Evolutionary conservation across 352 stramenopile species (phyloP).

Genomic region (Pythium guiyangense): DNA sequence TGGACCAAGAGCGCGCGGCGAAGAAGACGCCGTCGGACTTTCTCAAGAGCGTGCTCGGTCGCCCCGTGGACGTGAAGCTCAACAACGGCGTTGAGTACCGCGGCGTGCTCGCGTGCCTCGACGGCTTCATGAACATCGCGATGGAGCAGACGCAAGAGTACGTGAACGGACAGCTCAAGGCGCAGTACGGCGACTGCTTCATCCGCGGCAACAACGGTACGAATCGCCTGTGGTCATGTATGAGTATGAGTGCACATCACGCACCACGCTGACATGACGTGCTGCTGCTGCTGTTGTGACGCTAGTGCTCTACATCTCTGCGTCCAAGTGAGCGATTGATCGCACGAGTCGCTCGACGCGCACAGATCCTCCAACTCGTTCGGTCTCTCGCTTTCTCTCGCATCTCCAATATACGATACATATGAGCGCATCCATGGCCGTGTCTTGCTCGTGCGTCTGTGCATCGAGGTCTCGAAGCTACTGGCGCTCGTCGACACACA

Average conservation of each 20-base stretch:
- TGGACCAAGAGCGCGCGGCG: slow-evolving; percentile 25
- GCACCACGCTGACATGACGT: slow-evolving; percentile 2
- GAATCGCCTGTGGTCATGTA: no score
- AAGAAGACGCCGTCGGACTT: slow-evolving; percentile 92
- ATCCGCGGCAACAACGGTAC: slow-evolving; percentile 99
- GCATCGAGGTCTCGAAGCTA: no score
- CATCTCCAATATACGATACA: neutral
- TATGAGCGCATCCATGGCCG: no score
- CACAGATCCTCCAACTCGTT: neutral
- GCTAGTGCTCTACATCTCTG: slow-evolving; percentile 82
- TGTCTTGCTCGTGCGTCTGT: no score
- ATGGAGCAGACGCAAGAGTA: slow-evolving; percentile 99
- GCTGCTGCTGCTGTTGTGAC: neutral
- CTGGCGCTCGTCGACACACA: no score
- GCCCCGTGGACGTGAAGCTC: slow-evolving; percentile 97
- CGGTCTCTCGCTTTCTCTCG: no score
- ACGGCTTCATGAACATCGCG: slow-evolving; percentile 99
- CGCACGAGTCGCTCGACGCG: neutral
- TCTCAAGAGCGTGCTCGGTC: slow-evolving; percentile 92
- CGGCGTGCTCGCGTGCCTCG: slow-evolving; percentile 97
- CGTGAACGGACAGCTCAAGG: slow-evolving; percentile 98
- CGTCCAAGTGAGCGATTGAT: slow-evolving; percentile 55
- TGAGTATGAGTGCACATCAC: no score
- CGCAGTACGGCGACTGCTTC: slow-evolving; percentile 99
- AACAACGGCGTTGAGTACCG: slow-evolving; percentile 99